These are phyloP conservation scores for Crithidia sp. DNA, from an alignment of 208 protist genomes.

Conservation along the genomic window DNA sequence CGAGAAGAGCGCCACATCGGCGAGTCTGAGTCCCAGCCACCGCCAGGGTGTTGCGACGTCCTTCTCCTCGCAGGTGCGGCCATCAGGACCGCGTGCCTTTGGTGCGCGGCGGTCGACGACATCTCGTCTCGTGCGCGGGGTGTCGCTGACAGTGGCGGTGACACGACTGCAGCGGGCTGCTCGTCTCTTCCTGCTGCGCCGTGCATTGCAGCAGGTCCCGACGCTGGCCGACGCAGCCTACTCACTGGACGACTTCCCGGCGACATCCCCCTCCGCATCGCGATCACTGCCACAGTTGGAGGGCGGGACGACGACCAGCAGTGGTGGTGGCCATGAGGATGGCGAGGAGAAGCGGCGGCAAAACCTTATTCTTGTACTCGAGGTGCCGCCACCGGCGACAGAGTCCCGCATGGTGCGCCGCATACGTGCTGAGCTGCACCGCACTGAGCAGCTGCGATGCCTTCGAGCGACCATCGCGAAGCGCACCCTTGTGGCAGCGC, in stretches of 20 bases:
- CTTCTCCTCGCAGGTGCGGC: slow-evolving; percentile 7
- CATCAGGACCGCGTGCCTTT: neutral
- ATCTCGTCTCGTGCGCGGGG: slow-evolving; percentile 8
- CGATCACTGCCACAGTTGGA: too few species aligned
- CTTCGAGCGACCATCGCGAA: slow-evolving; percentile 13
- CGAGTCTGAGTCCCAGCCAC: too few species aligned
- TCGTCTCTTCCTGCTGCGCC: slow-evolving; percentile 38
- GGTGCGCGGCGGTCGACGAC: neutral
- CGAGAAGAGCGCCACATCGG: too few species aligned
- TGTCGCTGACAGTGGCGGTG: slow-evolving; percentile 42
- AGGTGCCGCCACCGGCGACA: neutral
- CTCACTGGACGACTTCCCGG: too few species aligned
- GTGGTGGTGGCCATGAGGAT: neutral
- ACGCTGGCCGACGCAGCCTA: too few species aligned
- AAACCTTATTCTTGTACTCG: neutral
- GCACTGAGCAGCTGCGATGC: slow-evolving; percentile 1
- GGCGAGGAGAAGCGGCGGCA: neutral
- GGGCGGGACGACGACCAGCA: too few species aligned
- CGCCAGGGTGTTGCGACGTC: neutral
- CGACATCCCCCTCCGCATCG: neutral
- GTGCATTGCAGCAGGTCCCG: slow-evolving; percentile 12
- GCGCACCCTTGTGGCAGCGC: slow-evolving; percentile 6
- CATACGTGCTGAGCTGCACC: slow-evolving; percentile 24
- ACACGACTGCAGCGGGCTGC: slow-evolving; percentile 48
- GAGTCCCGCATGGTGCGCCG: slow-evolving; percentile 30